A percentile compares a stretch with the other conserved stretches of the same genome.
These are phyloP conservation scores for Gaeumannomyces sp. DNA, from an alignment of 2,329 filamentous ascomycete genomes.

Conservation along the genomic window DNA sequence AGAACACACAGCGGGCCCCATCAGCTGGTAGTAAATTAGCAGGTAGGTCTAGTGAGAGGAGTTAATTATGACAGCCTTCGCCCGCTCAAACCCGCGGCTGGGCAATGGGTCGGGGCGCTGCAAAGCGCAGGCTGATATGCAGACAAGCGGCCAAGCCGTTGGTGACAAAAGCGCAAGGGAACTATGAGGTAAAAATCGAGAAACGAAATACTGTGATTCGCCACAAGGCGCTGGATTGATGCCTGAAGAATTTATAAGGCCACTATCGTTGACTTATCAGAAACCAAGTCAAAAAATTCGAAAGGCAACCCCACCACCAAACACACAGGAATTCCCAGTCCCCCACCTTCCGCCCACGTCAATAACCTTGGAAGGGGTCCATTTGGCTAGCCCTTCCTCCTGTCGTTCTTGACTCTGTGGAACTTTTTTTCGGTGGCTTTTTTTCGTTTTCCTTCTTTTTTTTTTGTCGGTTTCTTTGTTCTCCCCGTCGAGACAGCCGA, in stretches of 20 bases:
- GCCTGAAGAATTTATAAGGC: not conserved
- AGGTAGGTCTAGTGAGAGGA: not conserved
- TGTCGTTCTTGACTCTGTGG: constrained; percentile 2
- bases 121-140: not conserved
- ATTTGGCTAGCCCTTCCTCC: constrained; percentile 4
- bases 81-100: not conserved
- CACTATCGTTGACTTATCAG: constrained; percentile 9
- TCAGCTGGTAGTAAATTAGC: not conserved
- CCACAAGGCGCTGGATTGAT: constrained; percentile 1
- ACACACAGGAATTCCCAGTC: constrained; percentile 1
- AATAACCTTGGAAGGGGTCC: constrained; percentile 7
- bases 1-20: not conserved
- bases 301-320: constrained; percentile 3
- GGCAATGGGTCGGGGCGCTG: not conserved
- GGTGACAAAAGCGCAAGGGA: not conserved
- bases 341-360: constrained; percentile 8
- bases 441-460: constrained; percentile 1
- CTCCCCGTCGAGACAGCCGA: not conserved
- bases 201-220: constrained; percentile 7
- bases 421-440: constrained; percentile 1
- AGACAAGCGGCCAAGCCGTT: not conserved
- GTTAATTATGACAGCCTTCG: not conserved
- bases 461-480: not conserved
- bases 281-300: constrained; percentile 7
- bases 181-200: not conserved